Base-by-base conservation (phyloP, 1,284 basidiomycete species). In the Mycena citricolor region DNA sequence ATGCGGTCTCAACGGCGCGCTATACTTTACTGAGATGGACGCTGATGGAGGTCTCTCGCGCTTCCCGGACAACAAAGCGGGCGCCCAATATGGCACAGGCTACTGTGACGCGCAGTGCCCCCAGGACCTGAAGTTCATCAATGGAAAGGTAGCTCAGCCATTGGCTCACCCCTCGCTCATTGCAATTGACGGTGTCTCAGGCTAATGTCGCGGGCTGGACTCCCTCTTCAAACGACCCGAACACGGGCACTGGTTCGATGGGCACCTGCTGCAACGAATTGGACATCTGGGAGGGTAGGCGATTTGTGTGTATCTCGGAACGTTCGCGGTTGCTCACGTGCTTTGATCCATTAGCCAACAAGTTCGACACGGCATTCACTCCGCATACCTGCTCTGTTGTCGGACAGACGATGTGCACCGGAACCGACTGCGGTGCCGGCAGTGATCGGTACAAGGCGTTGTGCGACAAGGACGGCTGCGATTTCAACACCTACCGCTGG, bases 81-180 rank as follows among this genome's bases (percentile, higher is more conserved):
- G 74, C 45, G 72, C 75, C 47, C 68, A 71, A 60, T 77, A 73
- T 61, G 74, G 74, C 40, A 75, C 74, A 31, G 74, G 74, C n/a
- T 76, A 76, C 63, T 76, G 74, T 55, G 73, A 77, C 58, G 69
- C 77, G 8, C 76, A 80, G 59, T 80, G 77, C 66, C 76, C 77
- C 4, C 67, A 69, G 13, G 74, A 76, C 52, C 62, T 76, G 59
- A 77, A 77, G 61, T 76, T 74, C 63, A 76, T 76, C 57, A 65
- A 73, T 58, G 74, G 73, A 52, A 58, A n/a, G 57, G 63, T 50
- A 21, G 20, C 39, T 49, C 14, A 2, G 4, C 14, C 26, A 1
- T 22, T 26, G 12, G n/a, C 17, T 8, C 10, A 14, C 30, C n/a
- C 26, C 10, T 33, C 32, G 32, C n/a, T 5, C 3, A 3, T 11